These are phyloP conservation scores for Fusarium marasasianum DNA, from an alignment of 2,329 filamentous ascomycete genomes.

Conservation along the genomic window DNA sequence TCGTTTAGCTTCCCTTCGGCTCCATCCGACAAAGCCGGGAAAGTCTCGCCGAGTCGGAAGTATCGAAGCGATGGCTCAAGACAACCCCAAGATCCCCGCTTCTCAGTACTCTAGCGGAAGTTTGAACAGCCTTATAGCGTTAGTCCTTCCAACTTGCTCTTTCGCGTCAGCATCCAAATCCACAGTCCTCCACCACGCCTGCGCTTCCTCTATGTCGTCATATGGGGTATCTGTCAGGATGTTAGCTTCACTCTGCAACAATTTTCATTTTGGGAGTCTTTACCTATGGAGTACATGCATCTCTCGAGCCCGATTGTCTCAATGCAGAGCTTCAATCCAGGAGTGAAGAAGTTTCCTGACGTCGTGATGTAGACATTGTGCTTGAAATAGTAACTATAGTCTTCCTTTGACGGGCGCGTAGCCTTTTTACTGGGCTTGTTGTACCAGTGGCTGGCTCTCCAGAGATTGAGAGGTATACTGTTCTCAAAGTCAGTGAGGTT, in stretches of 20 bases:
- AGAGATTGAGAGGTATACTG: conserved; percentile 2
- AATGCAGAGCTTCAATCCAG: not conserved
- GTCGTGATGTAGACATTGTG: conserved; percentile 18
- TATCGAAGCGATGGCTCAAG: not conserved
- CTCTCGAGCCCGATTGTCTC: not conserved
- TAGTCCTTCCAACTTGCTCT: not conserved
- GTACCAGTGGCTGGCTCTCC: conserved; percentile 15
- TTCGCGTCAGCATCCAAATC: not conserved
- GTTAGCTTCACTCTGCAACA: not conserved
- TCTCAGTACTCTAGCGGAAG: not conserved
- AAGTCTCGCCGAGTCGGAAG: not conserved
- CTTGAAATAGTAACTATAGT: conserved; percentile 3
- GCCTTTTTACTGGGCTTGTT: conserved; percentile 3
- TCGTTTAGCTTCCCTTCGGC: not conserved
- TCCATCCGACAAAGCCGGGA: not conserved
- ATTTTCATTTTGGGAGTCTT: rapidly evolving
- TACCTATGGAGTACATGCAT: conserved; percentile 19
- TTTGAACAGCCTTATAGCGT: conserved; percentile 13
- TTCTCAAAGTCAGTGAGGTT: too few relatives aligned
- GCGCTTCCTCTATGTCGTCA: conserved; percentile 4
- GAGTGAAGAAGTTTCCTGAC: conserved; percentile 13
- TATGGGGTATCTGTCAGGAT: not conserved
- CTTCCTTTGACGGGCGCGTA: not conserved
- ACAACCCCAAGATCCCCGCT: not conserved
- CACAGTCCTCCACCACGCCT: conserved; percentile 11